phyloP scores from a whole-genome alignment of 768 basidiomycete genomes.

The Lactarius sanguifluus region DNA sequence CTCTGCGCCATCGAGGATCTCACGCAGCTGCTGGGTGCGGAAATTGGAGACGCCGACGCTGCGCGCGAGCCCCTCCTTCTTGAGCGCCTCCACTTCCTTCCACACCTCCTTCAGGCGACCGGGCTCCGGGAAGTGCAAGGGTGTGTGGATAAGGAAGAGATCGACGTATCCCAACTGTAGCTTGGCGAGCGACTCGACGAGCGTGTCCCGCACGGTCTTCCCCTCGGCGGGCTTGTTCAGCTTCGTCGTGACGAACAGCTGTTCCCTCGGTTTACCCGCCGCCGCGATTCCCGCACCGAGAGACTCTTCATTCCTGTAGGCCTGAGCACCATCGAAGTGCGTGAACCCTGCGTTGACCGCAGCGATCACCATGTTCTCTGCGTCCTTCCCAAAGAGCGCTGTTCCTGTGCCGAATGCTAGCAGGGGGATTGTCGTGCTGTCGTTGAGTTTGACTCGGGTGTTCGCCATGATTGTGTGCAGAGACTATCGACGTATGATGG shows the following conservation, averaged over 20 bases:
- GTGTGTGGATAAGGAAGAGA: constrained; percentile 48
- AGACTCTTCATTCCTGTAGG: constrained; percentile 41
- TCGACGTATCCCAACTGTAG: constrained; percentile 44
- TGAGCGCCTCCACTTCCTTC: constrained; percentile 44
- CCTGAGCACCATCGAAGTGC: constrained; percentile 43
- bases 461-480: constrained; percentile 25
- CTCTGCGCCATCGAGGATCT: constrained; percentile 45
- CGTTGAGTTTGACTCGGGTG: constrained; percentile 37
- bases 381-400: constrained; percentile 36
- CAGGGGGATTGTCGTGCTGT: constrained; percentile 40
- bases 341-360: constrained; percentile 41
- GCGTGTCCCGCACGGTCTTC: constrained; percentile 39
- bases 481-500: constrained; percentile 6
- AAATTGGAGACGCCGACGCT: constrained; percentile 60
- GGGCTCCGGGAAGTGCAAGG: constrained; percentile 29
- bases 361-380: constrained; percentile 30
- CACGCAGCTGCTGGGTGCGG: constrained; percentile 42
- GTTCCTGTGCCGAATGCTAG: constrained; percentile 44
- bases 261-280: constrained; percentile 39
- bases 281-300: constrained; percentile 38
- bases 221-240: constrained; percentile 35
- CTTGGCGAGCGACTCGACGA: constrained; percentile 43
- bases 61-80: constrained; percentile 42
- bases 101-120: constrained; percentile 40
- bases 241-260: constrained; percentile 49